Evolutionary conservation across 768 basidiomycete genomes (phyloP).

Genomic region (Ephemerocybe angulata): DNA sequence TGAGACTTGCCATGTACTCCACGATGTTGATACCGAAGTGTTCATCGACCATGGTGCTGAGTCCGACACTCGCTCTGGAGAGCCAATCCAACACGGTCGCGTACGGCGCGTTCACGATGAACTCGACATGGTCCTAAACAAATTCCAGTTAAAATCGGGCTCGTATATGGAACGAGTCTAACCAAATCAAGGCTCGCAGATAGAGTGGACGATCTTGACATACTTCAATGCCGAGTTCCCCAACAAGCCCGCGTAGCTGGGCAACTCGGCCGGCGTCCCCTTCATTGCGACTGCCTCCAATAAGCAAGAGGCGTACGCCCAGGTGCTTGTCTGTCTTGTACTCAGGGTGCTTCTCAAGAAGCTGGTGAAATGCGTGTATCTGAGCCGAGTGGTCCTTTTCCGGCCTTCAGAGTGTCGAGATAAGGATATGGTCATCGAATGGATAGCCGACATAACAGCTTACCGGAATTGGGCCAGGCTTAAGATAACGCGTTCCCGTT

Average conservation of each 20-base stretch:
- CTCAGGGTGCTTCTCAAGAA: slow-evolving; percentile 60
- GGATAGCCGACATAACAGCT: slow-evolving; percentile 12
- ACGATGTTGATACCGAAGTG: slow-evolving; percentile 99
- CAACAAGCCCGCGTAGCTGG: slow-evolving; percentile 52
- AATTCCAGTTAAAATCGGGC: background rate
- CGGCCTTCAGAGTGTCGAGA: slow-evolving; percentile 47
- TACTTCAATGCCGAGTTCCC: slow-evolving; percentile 64
- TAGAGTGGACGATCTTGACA: slow-evolving; percentile 13
- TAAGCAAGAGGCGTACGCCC: slow-evolving; percentile 60
- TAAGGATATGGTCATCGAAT: background rate
- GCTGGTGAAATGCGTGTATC: slow-evolving; percentile 58
- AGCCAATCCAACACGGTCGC: slow-evolving; percentile 67
- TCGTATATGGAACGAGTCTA: background rate
- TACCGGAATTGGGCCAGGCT: slow-evolving; percentile 94
- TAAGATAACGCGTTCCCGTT: slow-evolving; percentile 63
- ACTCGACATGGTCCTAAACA: slow-evolving; percentile 61
- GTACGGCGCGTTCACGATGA: slow-evolving; percentile 83
- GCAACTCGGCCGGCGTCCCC: slow-evolving; percentile 71
- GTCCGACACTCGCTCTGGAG: slow-evolving; percentile 71
- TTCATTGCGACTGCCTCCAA: slow-evolving; percentile 83
- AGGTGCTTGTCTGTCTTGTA: slow-evolving; percentile 31
- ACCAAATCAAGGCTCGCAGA: background rate
- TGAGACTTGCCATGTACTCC: slow-evolving; percentile 84
- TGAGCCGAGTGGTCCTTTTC: slow-evolving; percentile 93
- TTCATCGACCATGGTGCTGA: slow-evolving; percentile 97